A percentile compares a stretch with the other conserved stretches of the same genome.
Conservation (phyloP, 495 filamentous ascomycete species). For the Lentithecium fluviatile region DNA sequence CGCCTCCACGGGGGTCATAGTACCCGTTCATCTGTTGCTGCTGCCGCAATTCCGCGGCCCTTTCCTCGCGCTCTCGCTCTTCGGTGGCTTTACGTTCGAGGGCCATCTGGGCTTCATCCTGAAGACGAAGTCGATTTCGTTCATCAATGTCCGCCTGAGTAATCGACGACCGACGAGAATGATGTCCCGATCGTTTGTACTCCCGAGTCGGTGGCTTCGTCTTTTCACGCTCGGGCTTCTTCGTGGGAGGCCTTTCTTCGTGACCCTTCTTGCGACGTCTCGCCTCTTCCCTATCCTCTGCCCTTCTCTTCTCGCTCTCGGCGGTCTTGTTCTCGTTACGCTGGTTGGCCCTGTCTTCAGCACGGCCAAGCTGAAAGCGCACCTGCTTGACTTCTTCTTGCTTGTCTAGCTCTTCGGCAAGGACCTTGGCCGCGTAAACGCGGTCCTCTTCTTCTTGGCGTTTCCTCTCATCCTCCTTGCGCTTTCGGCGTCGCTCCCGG, state of each 20-base stretch:
- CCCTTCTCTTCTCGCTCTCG: conserved; percentile 28
- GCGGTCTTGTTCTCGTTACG: conserved; percentile 17
- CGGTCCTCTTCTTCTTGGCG: conserved; percentile 23
- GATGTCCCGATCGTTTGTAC: conserved; percentile 6
- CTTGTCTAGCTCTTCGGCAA: conserved; percentile 2
- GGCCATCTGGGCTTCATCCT: conserved; percentile 20
- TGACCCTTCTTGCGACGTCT: conserved; percentile 9
- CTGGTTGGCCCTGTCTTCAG: conserved; percentile 11
- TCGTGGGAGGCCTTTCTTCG: neutral
- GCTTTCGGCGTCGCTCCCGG: conserved; percentile 13
- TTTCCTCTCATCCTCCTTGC: conserved; percentile 15
- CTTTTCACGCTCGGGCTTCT: neutral
- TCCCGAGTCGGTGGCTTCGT: conserved; percentile 15
- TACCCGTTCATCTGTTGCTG: conserved; percentile 19
- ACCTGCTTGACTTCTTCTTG: conserved; percentile 23
- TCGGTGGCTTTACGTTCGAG: conserved; percentile 12
- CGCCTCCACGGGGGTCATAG: conserved; percentile 22
- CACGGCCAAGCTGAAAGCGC: conserved; percentile 20
- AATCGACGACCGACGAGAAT: conserved; percentile 12
- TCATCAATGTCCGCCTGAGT: conserved; percentile 9
- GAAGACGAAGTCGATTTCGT: neutral
- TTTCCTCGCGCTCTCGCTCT: conserved; percentile 18
- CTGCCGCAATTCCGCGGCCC: conserved; percentile 14
- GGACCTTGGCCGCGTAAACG: too few relatives aligned
- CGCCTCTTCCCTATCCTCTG: conserved; percentile 24